phyloP scores from a whole-genome alignment of 371 early-diverging fungal species.

The Apophysomyces elegans region DNA sequence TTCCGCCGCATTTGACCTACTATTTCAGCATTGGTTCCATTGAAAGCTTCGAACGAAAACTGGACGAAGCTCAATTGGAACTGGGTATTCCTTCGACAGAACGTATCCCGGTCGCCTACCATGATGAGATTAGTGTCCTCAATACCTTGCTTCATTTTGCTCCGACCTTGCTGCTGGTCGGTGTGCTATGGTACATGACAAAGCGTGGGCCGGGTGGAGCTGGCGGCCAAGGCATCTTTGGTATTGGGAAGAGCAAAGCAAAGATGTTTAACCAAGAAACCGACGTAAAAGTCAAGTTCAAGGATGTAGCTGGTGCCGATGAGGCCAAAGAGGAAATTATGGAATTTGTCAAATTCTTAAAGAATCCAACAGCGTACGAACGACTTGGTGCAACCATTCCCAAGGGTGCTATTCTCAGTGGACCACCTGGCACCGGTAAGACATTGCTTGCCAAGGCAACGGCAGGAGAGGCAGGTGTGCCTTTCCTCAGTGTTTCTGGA shows the following conservation, averaged over 20 bases:
- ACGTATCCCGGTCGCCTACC: conserved; percentile 89
- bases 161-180: conserved; percentile 91
- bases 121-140: conserved; percentile 74
- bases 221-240: conserved; percentile 87
- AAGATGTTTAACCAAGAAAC: conserved; percentile 97
- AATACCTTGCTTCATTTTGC: conserved; percentile 85
- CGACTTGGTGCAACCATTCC: conserved; percentile 99
- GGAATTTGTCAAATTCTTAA: conserved; percentile 99
- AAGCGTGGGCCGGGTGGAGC: conserved; percentile 72
- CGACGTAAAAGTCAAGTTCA: conserved; percentile 94
- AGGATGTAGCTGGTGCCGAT: conserved; percentile 99
- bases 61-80: conserved; percentile 90
- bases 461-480: conserved; percentile 98
- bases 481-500: conserved; percentile 97
- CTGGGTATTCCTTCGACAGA: conserved; percentile 88
- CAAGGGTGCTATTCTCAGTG: conserved; percentile 95
- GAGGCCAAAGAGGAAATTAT: conserved; percentile 99
- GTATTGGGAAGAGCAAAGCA: conserved; percentile 95
- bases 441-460: conserved; percentile 98
- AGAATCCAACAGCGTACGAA: conserved; percentile 97
- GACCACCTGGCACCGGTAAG: conserved; percentile 99
- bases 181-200: conserved; percentile 86
- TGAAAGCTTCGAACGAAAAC: conserved; percentile 90
- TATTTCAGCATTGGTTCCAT: conserved; percentile 95
- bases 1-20: conserved; percentile 39